Percentiles rank a stretch among this genome's conserved stretches.
These are phyloP conservation scores for Phoenix dactylifera DNA, from an alignment of 176 grass and related monocot genomes.

Conservation along the genomic window DNA sequence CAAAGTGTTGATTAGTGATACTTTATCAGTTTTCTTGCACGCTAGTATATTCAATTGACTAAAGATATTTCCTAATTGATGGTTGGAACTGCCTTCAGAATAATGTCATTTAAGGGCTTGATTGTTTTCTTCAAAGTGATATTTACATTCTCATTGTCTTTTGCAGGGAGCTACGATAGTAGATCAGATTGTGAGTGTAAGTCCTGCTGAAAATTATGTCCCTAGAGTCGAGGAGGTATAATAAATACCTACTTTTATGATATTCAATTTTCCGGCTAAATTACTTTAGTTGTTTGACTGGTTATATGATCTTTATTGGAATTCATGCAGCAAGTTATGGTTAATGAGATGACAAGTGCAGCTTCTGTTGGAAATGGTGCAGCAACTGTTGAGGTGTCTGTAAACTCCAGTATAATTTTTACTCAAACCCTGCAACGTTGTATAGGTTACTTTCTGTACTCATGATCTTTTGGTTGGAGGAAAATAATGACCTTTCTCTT, in stretches of 20 bases:
- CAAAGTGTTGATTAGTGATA: no score
- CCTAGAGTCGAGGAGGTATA: slow-evolving; percentile 55
- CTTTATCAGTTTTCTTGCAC: no score
- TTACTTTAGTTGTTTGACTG: no score
- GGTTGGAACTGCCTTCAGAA: no score
- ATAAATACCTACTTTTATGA: slow-evolving; percentile 1
- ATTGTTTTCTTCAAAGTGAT: no score
- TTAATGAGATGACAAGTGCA: slow-evolving; percentile 33
- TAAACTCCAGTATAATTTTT: slow-evolving; percentile 23
- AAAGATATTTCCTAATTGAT: no score
- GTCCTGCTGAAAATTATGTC: slow-evolving; percentile 78
- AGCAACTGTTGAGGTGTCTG: slow-evolving; percentile 43
- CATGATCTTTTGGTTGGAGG: neutral
- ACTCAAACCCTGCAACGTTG: neutral
- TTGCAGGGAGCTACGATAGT: slow-evolving; percentile 90
- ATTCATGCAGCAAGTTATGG: slow-evolving; percentile 50
- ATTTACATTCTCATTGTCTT: slow-evolving; percentile 1
- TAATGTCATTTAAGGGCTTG: no score
- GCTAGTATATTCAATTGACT: no score
- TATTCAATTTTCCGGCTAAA: no score
- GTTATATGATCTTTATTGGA: neutral
- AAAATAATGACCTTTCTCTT: slow-evolving; percentile 1
- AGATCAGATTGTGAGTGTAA: slow-evolving; percentile 78
- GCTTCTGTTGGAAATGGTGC: slow-evolving; percentile 30
- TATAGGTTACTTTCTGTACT: neutral